Evolutionary conservation across 1,284 basidiomycete genomes (phyloP).

Genomic region (Tilletia walkeri): DNA sequence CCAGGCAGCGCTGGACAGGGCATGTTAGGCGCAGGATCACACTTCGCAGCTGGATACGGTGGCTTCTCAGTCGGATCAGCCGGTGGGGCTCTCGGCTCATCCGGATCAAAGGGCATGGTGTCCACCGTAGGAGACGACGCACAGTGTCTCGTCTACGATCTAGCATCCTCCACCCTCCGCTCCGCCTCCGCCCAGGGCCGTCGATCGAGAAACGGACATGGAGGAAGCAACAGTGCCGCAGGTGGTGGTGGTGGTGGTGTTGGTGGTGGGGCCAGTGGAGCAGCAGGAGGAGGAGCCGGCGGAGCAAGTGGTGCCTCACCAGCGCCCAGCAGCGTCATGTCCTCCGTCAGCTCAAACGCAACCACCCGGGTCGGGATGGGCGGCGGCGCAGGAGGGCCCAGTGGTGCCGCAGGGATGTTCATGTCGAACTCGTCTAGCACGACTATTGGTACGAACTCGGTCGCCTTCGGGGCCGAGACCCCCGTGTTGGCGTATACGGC

Average conservation of each 20-base stretch:
- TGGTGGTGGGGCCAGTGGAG: background rate
- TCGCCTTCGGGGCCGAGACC: conserved; percentile 46
- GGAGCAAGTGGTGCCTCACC: conserved; percentile 14
- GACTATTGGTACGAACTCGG: conserved; percentile 31
- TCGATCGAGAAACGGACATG: conserved; percentile 44
- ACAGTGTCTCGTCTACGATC: conserved; percentile 53
- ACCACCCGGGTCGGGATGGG: conserved; percentile 13
- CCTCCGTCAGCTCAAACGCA: conserved; percentile 15
- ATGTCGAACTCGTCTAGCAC: conserved; percentile 29
- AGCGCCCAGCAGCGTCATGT: conserved; percentile 6
- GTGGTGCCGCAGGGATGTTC: conserved; percentile 26
- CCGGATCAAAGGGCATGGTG: conserved; percentile 51
- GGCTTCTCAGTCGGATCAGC: background rate
- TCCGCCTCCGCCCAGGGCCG: conserved; percentile 52
- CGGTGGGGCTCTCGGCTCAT: background rate
- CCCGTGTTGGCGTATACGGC: conserved; percentile 52
- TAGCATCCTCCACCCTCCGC: conserved; percentile 49
- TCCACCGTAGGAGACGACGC: conserved; percentile 53
- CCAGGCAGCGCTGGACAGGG: no score
- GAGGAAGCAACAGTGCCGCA: background rate
- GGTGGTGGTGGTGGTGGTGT: background rate
- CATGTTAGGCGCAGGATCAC: background rate
- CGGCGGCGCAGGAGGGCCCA: conserved; percentile 3
- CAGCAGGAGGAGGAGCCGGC: background rate
- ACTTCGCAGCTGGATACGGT: conserved; percentile 10